These are phyloP conservation scores for Phyllosticta citriasiana DNA, from an alignment of 2,329 filamentous ascomycete genomes.

Conservation along the genomic window DNA sequence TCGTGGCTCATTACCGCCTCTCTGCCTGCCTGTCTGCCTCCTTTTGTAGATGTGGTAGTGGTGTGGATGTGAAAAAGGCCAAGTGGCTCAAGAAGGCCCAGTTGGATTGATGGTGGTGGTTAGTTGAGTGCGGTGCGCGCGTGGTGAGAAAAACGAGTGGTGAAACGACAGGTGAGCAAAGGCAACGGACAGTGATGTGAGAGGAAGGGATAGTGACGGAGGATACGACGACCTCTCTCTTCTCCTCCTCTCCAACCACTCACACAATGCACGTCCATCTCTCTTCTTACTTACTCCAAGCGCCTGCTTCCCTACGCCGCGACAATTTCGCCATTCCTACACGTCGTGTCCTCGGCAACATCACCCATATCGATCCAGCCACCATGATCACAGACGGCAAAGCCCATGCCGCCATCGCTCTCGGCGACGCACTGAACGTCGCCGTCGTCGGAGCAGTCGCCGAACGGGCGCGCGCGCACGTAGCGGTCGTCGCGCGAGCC, in stretches of 20 bases:
- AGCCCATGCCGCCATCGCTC: constrained; percentile 1
- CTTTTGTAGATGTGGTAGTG: neutral
- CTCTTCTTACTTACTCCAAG: neutral
- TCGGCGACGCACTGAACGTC: constrained; percentile 14
- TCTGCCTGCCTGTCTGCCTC: neutral
- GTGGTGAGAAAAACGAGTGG: neutral
- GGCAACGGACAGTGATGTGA: neutral
- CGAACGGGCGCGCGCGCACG: constrained; percentile 19
- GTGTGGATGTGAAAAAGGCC: too few species aligned
- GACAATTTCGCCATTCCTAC: constrained; percentile 6
- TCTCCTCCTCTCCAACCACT: neutral
- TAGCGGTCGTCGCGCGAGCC: constrained; percentile 24
- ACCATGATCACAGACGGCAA: constrained; percentile 4
- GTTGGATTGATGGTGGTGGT: neutral
- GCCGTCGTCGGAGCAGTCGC: constrained; percentile 16
- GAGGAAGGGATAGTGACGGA: neutral
- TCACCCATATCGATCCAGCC: constrained; percentile 11
- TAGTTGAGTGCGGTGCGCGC: too few species aligned
- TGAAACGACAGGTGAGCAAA: neutral
- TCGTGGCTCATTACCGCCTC: neutral
- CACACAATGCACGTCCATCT: neutral
- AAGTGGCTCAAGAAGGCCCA: neutral
- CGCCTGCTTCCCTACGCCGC: neutral
- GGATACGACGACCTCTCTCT: neutral
- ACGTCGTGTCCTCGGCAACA: constrained; percentile 10